Evolutionary conservation across 2,329 filamentous ascomycete species (phyloP), one percentile per base, ranked within the genome.

Genomic region (Cladophialophora yegresii): DNA sequence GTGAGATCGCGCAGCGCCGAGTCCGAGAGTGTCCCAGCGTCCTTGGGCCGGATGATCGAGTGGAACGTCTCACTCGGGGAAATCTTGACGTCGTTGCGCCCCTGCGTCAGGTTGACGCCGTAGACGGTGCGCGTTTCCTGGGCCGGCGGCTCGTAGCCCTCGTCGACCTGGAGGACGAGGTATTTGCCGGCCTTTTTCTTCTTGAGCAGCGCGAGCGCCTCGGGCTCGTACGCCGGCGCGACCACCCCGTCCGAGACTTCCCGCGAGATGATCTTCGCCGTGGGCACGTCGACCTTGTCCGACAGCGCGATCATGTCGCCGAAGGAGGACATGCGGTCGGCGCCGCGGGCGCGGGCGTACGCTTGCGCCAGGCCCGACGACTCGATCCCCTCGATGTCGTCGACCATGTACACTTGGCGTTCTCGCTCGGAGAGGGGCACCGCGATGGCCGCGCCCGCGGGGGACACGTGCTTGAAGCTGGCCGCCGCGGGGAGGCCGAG

Each of bases 161-260:
- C 87, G 75, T 99, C 92, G 82, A 99, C 97, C 81, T 98, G 88
- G 49, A 98, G 88, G 54, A 98, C 90, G 54, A 98, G 87, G 82
- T 98, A 99, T 78, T 92, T 96, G 75, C 95, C 95, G 61, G 89
- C 93, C 85, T 99, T 99, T 86, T 99, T 99, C 87, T 96, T 97
- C 80, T 87, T 90, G 69, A 99, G 86, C 67, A 99, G 92, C 74
- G 90, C 91, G 20, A 98, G 85, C 20, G 95, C 95, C 69, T 91
- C 92, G 36, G 87, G 85, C 68, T 90, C 86, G 78, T 95, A 99
- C 28, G 87, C 89, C 40, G 95, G 91, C 40, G 95, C 95, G 73
- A 99, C 92, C 62, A 99, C 90, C 78, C 95, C 95, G 76, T 99
- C 95, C 0, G 93, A 98, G 22, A 99, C 95, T 82, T 99, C 95